A percentile compares a stretch with the other conserved stretches of the same genome.
Conservation (phyloP, 2,329 filamentous ascomycete genomes). For the Cladosporium oxysporum region DNA sequence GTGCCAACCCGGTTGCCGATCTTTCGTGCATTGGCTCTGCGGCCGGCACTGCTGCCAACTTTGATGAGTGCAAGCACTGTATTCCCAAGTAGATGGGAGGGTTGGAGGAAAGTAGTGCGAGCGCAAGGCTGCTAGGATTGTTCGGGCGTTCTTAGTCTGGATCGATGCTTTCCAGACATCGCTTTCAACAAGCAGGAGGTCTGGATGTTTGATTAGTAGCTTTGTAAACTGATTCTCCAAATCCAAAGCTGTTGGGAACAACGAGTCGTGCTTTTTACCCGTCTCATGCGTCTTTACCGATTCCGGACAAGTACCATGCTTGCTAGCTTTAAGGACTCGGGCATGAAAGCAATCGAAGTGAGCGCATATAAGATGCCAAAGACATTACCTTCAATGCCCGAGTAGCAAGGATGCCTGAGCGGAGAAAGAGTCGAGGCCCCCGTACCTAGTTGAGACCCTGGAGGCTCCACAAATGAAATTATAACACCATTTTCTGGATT, state of each 20-base stretch:
- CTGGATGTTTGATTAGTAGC: background rate
- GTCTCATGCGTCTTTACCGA: background rate
- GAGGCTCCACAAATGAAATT: background rate
- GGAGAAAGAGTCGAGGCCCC: background rate
- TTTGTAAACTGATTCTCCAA: background rate
- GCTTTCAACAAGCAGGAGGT: background rate
- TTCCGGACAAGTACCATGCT: background rate
- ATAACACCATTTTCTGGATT: background rate
- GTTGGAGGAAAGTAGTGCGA: background rate
- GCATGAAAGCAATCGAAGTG: background rate
- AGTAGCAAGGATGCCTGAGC: background rate
- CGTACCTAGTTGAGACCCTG: background rate
- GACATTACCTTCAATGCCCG: background rate
- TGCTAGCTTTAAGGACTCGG: background rate
- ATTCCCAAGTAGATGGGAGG: conserved; percentile 19
- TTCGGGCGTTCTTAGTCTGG: background rate
- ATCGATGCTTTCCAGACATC: background rate
- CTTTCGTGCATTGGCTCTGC: conserved; percentile 20
- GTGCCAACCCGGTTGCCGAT: background rate
- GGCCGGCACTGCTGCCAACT: conserved; percentile 19
- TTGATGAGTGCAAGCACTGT: conserved; percentile 22
- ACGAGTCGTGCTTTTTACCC: background rate
- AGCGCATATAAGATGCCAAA: background rate
- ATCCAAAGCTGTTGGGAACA: background rate
- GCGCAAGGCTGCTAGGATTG: background rate